Evolutionary conservation across 2,329 filamentous ascomycete genomes (phyloP).

Genomic region (Pseudocercospora eumusae): DNA sequence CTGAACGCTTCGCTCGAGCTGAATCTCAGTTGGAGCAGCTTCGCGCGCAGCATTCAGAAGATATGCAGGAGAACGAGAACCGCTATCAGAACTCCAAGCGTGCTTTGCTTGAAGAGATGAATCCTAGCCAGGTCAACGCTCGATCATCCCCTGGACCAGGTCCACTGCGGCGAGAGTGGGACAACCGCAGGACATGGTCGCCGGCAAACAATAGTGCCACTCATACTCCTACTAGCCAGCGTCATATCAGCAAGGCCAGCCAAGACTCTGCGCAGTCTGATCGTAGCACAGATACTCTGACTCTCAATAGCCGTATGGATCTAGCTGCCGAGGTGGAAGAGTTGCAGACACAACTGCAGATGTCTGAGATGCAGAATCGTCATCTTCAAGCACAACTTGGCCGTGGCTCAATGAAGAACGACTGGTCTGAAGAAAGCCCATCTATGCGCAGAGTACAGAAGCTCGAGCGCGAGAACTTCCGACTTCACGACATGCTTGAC

Average conservation of each 20-base stretch:
- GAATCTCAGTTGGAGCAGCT: conserved; percentile 80
- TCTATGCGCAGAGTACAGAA: conserved; percentile 82
- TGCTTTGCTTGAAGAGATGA: conserved; percentile 81
- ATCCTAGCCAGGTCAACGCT: conserved; percentile 73
- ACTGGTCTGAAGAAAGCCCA: conserved; percentile 71
- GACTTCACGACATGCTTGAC: conserved; percentile 90
- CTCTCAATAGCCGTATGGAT: conserved; percentile 87
- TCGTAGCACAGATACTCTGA: conserved; percentile 77
- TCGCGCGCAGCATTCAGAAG: conserved; percentile 71
- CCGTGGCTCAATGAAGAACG: conserved; percentile 60
- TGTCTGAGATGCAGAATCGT: conserved; percentile 92
- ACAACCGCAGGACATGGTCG: conserved; percentile 65
- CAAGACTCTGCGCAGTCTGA: conserved; percentile 83
- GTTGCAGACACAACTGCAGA: conserved; percentile 88
- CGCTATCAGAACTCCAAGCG: conserved; percentile 66
- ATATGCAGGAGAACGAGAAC: conserved; percentile 65
- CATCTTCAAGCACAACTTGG: conserved; percentile 88
- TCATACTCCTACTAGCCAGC: conserved; percentile 72
- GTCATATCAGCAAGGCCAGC: conserved; percentile 65
- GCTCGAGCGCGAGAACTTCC: conserved; percentile 86
- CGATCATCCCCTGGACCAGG: conserved; percentile 75
- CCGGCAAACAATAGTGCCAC: conserved; percentile 52
- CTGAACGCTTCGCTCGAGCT: conserved; percentile 76
- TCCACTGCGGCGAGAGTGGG: conserved; percentile 63
- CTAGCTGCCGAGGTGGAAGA: conserved; percentile 87